A percentile compares a stretch with the other conserved stretches of the same genome.
phyloP scores from a whole-genome alignment of 2,329 filamentous ascomycete genomes.

The Diaporthe citri region DNA sequence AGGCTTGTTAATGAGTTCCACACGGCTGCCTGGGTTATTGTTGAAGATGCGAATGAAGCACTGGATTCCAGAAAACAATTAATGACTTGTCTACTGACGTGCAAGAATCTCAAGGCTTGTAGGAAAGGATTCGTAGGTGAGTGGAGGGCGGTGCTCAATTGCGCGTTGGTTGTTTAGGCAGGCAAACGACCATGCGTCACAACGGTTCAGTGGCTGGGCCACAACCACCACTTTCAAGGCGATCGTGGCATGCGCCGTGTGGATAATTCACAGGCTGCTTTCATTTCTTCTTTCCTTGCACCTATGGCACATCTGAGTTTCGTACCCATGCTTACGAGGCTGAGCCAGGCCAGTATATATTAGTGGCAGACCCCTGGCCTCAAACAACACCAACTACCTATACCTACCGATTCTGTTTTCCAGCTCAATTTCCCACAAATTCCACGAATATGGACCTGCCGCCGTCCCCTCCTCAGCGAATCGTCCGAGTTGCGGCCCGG shows the following conservation, averaged over 20 bases:
- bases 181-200: background rate
- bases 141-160: slow-evolving; percentile 2
- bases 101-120: background rate
- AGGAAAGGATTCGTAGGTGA: background rate
- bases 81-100: background rate
- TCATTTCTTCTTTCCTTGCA: background rate
- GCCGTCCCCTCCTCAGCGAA: background rate
- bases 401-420: background rate
- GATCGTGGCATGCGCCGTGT: background rate
- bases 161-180: slow-evolving; percentile 11
- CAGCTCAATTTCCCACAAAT: background rate
- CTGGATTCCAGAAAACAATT: background rate
- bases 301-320: background rate
- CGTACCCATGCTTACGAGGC: background rate
- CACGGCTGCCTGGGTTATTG: background rate
- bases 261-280: background rate
- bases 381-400: background rate
- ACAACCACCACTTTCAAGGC: background rate
- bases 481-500: background rate
- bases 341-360: background rate
- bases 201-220: background rate
- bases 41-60: background rate
- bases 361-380: background rate
- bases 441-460: background rate
- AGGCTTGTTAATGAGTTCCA: background rate